Evolutionary conservation across 2,329 filamentous ascomycete genomes (phyloP).

Genomic region (Cladophialophora psammophila): DNA sequence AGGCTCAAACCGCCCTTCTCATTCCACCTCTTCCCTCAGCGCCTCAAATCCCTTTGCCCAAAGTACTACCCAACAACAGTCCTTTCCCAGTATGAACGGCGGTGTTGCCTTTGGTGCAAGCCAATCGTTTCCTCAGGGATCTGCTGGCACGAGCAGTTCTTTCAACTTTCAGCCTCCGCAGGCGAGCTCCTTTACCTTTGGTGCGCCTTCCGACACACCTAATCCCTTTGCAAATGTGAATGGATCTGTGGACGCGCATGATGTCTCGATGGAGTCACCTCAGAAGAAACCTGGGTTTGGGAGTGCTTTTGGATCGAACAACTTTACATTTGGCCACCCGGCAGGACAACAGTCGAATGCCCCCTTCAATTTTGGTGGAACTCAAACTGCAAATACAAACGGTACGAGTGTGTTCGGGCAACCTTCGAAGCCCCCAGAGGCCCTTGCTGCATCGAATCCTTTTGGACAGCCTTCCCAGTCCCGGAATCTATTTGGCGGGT

Average conservation of each 20-base stretch:
- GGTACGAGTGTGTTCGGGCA: constrained; percentile 29
- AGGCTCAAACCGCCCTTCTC: constrained; percentile 28
- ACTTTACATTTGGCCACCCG: constrained; percentile 36
- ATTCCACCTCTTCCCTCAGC: constrained; percentile 20
- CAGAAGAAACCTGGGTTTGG: constrained; percentile 35
- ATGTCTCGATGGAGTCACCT: constrained; percentile 39
- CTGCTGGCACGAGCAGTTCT: constrained; percentile 23
- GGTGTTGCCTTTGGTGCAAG: constrained; percentile 30
- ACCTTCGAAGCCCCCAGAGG: constrained; percentile 17
- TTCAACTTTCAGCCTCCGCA: constrained; percentile 37
- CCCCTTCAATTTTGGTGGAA: constrained; percentile 24
- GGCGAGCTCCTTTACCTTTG: constrained; percentile 38
- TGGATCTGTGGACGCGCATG: constrained; percentile 27
- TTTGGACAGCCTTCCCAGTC: constrained; percentile 33
- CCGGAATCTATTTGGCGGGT: constrained; percentile 31
- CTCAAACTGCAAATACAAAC: constrained; percentile 23
- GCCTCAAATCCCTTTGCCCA: constrained; percentile 27
- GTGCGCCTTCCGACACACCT: constrained; percentile 25
- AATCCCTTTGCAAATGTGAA: constrained; percentile 39
- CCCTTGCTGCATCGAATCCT: constrained; percentile 23
- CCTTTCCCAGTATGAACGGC: constrained; percentile 30
- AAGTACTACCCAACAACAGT: constrained; percentile 23
- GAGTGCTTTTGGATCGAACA: constrained; percentile 29
- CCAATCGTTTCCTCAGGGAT: constrained; percentile 30
- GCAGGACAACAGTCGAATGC: constrained; percentile 26